Conservation (phyloP, 345 rosid genomes). For the Populus deltoides region DNA sequence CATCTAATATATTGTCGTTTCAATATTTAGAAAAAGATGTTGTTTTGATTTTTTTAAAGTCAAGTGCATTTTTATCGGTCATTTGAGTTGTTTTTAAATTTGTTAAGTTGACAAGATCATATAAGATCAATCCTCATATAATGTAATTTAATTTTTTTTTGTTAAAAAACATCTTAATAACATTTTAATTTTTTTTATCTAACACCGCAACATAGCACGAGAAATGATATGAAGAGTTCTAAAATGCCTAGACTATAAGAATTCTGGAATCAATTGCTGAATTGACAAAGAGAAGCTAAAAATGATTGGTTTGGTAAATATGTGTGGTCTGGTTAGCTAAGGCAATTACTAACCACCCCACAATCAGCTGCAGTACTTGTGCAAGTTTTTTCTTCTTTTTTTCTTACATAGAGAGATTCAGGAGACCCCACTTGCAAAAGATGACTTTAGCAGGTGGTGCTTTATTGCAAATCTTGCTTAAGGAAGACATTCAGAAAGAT, state of each 20-base stretch:
- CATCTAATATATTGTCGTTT: no score
- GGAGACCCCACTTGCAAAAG: not conserved
- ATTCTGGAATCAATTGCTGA: not conserved
- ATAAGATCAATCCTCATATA: no score
- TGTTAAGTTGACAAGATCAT: no score
- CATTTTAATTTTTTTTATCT: no score
- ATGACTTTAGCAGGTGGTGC: not conserved
- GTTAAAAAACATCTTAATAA: no score
- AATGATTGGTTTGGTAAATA: slow-evolving; percentile 12
- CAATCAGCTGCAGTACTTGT: not conserved
- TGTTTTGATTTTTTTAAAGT: no score
- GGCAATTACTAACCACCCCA: not conserved
- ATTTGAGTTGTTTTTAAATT: no score
- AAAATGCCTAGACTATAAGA: not conserved
- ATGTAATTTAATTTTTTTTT: no score
- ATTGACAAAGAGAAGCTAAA: slow-evolving; percentile 8
- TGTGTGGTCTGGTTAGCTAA: not conserved
- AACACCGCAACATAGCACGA: no score
- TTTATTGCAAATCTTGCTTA: slow-evolving; percentile 1
- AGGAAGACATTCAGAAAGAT: not conserved
- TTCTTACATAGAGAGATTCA: not conserved
- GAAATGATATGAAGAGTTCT: not conserved
- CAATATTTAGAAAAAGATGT: no score
- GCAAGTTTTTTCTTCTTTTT: not conserved
- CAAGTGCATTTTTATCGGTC: no score